Evolutionary conservation across 768 basidiomycete species (phyloP), one percentile per base, ranked within the genome.

Genomic region (Leccinum broughii): DNA sequence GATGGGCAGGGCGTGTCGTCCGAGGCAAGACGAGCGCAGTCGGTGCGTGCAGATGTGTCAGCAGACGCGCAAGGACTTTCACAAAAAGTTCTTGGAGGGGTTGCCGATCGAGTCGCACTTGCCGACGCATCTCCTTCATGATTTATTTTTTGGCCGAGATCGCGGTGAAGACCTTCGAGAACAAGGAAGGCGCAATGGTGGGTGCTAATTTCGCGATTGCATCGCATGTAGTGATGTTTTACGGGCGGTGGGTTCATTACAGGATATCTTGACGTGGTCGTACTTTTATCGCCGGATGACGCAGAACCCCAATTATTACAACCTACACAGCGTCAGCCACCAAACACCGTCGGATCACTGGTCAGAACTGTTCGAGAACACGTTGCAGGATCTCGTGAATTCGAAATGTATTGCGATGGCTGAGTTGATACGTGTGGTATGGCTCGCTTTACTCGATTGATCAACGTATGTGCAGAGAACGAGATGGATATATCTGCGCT

Each of bases 51-150:
- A 98, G 39, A 98, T 99, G 95, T 94, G 93, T 68, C 96, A 98
- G 68, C 93, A 96, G 74, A 96, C 93, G 0, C 84, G 95, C 37
- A 99, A 98, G 75, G 96, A 98, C 72, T 99, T 98, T 76, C 98
- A 95, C 83, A 96, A 95, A 78, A 98, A 98, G 75, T 98, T 98
- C 85, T 75, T 99, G 1, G 95, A 98, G 72, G 97, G 96, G n/a
- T 77, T 99, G 28, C 97, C 96, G 6, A 97, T 98, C 64, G 97
- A 99, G 73, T 95, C 93, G 0, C 94, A 96, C 72, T 77, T 98
- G 4, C 88, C 95, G 1, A 93, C 92, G 0, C 89, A 94, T 71
- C 78, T 90, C 59, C 77, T 99, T 1, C 96, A 98, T 68, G 97
- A 98, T 24, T 71, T 97, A 97, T 74, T 98, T 98, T 85, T 83